phyloP scores from a whole-genome alignment of 768 basidiomycete genomes.

The Russula earlei region DNA sequence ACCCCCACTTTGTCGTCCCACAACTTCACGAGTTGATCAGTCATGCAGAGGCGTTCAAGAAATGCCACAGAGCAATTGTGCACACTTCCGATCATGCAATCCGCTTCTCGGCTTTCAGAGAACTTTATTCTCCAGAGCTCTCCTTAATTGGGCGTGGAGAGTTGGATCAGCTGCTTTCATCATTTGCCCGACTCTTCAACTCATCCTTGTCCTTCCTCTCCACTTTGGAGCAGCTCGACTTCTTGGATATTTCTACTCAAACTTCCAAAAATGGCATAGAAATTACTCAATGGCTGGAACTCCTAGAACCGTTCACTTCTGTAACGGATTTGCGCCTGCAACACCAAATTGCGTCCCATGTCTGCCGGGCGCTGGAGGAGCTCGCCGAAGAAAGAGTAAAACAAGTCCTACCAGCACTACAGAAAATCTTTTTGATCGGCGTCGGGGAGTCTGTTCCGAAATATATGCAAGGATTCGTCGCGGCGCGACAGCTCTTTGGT shows the following conservation, averaged over 20 bases:
- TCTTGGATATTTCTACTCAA: not conserved
- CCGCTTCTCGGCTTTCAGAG: too few relatives aligned
- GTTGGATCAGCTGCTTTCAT: not conserved
- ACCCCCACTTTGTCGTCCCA: not conserved
- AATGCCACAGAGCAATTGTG: not conserved
- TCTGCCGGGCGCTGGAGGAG: not conserved
- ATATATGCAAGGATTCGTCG: not conserved
- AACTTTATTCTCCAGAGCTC: not conserved
- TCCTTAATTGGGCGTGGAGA: not conserved
- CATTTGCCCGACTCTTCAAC: not conserved
- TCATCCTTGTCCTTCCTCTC: not conserved
- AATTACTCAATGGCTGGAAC: not conserved
- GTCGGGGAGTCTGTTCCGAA: too few relatives aligned
- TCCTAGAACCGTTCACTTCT: not conserved
- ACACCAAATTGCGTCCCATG: not conserved
- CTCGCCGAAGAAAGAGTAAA: not conserved
- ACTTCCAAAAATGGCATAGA: not conserved
- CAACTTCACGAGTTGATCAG: not conserved
- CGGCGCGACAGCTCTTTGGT: not conserved
- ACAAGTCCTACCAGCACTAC: not conserved
- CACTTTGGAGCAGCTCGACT: not conserved
- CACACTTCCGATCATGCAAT: fast-evolving
- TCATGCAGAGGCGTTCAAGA: not conserved
- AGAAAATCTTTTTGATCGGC: not conserved
- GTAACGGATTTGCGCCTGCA: not conserved